phyloP scores from a whole-genome alignment of 2,329 filamentous ascomycete species.

The Sporothrix dimorphospora region DNA sequence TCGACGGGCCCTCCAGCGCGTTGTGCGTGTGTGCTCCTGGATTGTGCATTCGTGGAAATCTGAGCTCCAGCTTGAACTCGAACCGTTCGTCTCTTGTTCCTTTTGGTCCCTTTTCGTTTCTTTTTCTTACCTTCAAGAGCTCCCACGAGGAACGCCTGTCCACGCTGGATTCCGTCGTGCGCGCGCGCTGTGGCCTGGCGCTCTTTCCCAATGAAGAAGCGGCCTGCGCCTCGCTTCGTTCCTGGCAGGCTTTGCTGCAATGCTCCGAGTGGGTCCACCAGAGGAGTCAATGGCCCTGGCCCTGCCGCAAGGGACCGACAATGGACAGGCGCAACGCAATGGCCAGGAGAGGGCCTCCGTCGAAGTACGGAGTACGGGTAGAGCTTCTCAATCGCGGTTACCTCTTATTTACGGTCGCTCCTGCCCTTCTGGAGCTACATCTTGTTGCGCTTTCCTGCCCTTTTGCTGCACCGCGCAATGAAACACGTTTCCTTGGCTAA shows the following conservation, averaged over 20 bases:
- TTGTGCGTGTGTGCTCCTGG: conserved; percentile 5
- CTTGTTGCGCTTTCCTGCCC: neutral
- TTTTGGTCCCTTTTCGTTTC: neutral
- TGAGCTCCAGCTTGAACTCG: neutral
- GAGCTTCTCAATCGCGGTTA: neutral
- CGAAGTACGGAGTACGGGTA: too few relatives aligned
- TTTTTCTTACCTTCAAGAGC: neutral
- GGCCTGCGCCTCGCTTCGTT: conserved; percentile 11
- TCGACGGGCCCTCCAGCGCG: neutral
- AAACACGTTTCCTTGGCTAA: conserved; percentile 25
- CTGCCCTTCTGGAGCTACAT: neutral
- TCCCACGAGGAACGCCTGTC: neutral
- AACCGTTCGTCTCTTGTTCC: neutral
- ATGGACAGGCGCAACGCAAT: conserved; percentile 19
- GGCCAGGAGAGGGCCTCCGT: conserved; percentile 11
- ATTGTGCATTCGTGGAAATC: neutral
- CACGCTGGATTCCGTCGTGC: too few relatives aligned
- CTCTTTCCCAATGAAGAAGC: conserved; percentile 5
- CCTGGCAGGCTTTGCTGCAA: conserved; percentile 10
- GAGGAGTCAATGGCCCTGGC: conserved; percentile 12
- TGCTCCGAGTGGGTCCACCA: conserved; percentile 5
- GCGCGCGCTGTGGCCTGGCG: conserved; percentile 1
- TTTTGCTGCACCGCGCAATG: conserved; percentile 19
- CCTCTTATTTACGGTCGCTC: neutral
- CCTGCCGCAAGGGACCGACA: conserved; percentile 13